Conservation (phyloP, 306 rosid species). For the Inga laurina region DNA sequence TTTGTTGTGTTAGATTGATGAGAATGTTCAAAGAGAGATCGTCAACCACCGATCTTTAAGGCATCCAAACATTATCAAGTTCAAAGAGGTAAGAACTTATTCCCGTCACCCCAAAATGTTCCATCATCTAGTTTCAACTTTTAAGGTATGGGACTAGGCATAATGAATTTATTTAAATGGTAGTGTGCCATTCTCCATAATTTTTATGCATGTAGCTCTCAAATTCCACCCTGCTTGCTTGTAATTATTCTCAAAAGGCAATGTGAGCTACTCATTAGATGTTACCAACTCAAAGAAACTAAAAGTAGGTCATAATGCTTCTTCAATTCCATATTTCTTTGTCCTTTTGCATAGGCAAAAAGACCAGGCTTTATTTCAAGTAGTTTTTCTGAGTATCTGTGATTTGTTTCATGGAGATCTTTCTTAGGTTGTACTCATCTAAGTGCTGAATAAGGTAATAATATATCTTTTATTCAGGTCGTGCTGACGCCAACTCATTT, state of each 20-base stretch:
- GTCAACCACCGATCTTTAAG: slow-evolving; percentile 87
- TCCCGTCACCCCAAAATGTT: slow-evolving; percentile 4
- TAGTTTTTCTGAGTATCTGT: neutral
- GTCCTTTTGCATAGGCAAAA: neutral
- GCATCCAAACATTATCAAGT: slow-evolving; percentile 96
- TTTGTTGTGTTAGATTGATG: slow-evolving; percentile 77
- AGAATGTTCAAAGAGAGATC: slow-evolving; percentile 96
- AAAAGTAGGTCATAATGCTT: neutral
- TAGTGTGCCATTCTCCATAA: slow-evolving; percentile 24
- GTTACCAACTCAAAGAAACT: neutral
- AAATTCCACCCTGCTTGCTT: slow-evolving; percentile 18
- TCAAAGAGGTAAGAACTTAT: slow-evolving; percentile 77
- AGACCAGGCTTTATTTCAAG: slow-evolving; percentile 20
- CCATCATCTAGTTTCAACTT: neutral
- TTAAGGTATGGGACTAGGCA: neutral
- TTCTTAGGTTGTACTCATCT: slow-evolving; percentile 2
- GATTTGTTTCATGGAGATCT: slow-evolving; percentile 9
- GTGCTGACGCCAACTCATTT: slow-evolving; percentile 85
- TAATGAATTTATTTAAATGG: neutral
- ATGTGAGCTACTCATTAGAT: slow-evolving; percentile 1
- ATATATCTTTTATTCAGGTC: slow-evolving; percentile 56
- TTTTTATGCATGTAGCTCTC: slow-evolving; percentile 3
- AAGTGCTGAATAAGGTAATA: slow-evolving; percentile 19
- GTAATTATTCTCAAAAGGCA: slow-evolving; percentile 17
- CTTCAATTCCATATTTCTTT: neutral